Percentiles rank a stretch among this genome's conserved stretches.
Conservation (phyloP, 164 flowering plant genomes). For the Aristolochia californica region DNA sequence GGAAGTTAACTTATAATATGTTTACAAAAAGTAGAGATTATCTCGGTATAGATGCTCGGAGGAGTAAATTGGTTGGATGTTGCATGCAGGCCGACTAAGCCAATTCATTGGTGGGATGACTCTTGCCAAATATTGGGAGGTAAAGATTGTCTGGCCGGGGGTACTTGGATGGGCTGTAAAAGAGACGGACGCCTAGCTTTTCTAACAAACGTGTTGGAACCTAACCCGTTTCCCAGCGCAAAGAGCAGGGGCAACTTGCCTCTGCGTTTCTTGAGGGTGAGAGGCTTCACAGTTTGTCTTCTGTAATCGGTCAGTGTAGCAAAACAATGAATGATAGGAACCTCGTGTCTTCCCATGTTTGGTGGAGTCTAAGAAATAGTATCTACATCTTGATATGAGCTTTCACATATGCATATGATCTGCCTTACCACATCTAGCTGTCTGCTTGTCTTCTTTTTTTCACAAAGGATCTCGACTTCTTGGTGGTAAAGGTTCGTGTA, state of each 20-base stretch:
- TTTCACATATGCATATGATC: too few species aligned
- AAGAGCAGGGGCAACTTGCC: constrained; percentile 72
- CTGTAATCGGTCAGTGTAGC: neutral
- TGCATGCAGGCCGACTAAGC: constrained; percentile 44
- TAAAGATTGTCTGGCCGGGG: constrained; percentile 67
- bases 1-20: neutral
- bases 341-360: too few species aligned
- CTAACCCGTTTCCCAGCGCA: constrained; percentile 16
- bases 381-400: too few species aligned
- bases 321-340: neutral
- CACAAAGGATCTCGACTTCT: too few species aligned
- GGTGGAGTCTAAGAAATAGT: too few species aligned
- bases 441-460: too few species aligned
- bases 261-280: constrained; percentile 61
- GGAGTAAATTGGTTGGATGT: neutral
- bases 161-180: constrained; percentile 77
- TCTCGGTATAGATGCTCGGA: neutral
- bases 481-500: neutral
- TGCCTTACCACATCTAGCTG: too few species aligned
- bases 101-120: constrained; percentile 67
- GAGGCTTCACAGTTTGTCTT: neutral
- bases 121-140: constrained; percentile 55
- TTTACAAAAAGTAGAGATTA: neutral
- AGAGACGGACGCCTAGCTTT: constrained; percentile 57
- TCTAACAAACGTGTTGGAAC: constrained; percentile 61